Base-by-base conservation (phyloP, 305 asterid species). In the Solanum hybrid region DNA sequence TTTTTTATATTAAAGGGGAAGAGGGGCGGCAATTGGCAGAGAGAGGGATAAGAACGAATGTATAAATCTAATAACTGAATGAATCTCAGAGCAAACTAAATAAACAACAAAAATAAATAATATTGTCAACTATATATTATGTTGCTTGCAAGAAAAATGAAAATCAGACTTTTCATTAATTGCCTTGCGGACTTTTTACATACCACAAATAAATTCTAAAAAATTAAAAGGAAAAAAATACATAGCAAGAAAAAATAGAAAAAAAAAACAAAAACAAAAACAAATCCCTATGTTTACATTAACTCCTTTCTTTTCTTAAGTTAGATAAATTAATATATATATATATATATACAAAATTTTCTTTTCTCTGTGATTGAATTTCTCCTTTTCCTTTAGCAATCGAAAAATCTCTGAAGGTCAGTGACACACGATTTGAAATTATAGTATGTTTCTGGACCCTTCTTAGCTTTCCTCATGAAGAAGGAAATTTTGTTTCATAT, bases 171-270 rank as follows among this genome's bases (percentile, higher is more conserved):
- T 90, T 85, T 93, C 91, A 92, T 88, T 85, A 83, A 91, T 90
- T 92, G 98, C 97, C 98, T 96, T 94, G 93, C 98, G 96, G 98
- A 95, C 97, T 95, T 93, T 88, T 87, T 92, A 92, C 95, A 94
- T 89, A 77, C 86, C 74, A 86, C 20, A 75, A 88, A 77, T 22
- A 88, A 88, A 76, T 22, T 51, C 11, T 1, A 26, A 85, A 29
- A 33, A 57, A 46, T 46, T 46, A 46, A 31, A 61, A 18, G 11
- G n/a, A 24, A 81, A 79, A 80, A 16, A 42, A 3, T 84, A 84
- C 87, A 83, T 75, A 84, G 84, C 8, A 36, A 71, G 13, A 88
- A 35, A n/a, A 22, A 89, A 42, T 11, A 79, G 86, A 77, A 42
- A 84, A 79, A 85, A 80, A 90, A 31, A 8, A 29, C 5, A 28